Evolutionary conservation across 129 eudicot species (phyloP), one percentile per base, ranked within the genome.

Genomic region (Mikania micrantha): DNA sequence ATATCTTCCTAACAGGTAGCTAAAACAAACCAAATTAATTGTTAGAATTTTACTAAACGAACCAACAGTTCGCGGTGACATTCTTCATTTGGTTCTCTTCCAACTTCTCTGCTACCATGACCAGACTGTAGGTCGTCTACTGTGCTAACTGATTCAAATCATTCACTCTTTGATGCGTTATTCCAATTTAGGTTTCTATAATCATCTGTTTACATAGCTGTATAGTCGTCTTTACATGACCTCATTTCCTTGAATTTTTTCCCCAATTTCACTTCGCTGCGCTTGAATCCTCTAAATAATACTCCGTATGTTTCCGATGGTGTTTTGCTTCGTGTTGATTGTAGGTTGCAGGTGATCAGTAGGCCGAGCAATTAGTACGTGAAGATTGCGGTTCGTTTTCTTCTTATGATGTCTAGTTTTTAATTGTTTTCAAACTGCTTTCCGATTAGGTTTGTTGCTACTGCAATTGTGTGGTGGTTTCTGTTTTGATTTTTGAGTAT

Each of bases 271-370:
- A 20, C 45, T 21, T 39, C 19, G 6, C 38, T 24, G 15, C 22
- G 36, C 12, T 5, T 34, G 27, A 24, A 47, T 29, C 20, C 2
- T 31, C 21, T 61, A 36, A 48, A 60, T 60, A 47, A 72, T 22
- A 60, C 15, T 35, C 50, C 59, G 24, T 42, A 41, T 15, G 27
- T 71, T 57, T 47, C 16, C 10, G 50, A 20, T 35, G 22, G 21
- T 52, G 59, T 7, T 34, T 32, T 35, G 17, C 0, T 68, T 53
- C 2, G 4, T 69, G 53, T n/a, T 70, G 10, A 56, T 17, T 64
- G 20, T 49, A 73, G 70, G 70, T 62, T 50, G 63, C 31, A 22
- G 63, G 61, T 73, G 54, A 62, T 73, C 63, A 62, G 13, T 48
- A 52, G 19, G 39, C 48, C 40, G 64, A 48, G 20, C 69, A 39